These are phyloP conservation scores for Pseudocercospora crystallina DNA, from an alignment of 2,329 filamentous ascomycete genomes.

Conservation along the genomic window DNA sequence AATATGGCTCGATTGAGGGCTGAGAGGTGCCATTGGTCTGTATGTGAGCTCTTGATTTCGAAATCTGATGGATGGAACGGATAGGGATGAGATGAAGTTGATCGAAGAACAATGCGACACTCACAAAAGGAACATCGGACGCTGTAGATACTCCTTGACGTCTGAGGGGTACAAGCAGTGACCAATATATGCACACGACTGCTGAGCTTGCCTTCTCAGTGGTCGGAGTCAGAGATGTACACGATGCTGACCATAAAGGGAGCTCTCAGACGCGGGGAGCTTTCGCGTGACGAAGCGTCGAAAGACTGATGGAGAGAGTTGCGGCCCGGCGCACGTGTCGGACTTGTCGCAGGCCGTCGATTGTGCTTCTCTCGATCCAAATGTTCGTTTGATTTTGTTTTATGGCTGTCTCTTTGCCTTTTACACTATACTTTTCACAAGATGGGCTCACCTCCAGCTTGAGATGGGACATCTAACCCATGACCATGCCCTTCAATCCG, in stretches of 20 bases:
- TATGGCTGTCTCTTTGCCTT: slow-evolving; percentile 8
- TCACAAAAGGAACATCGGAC: slow-evolving; percentile 2
- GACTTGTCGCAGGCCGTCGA: neutral
- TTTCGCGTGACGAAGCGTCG: too few relatives aligned
- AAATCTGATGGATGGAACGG: neutral
- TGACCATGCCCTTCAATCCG: slow-evolving; percentile 68
- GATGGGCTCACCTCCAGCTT: slow-evolving; percentile 25
- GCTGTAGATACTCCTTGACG: neutral
- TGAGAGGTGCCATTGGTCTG: slow-evolving; percentile 28
- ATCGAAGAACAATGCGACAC: neutral
- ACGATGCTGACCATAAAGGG: slow-evolving; percentile 16
- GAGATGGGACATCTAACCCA: slow-evolving; percentile 38
- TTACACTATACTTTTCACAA: slow-evolving; percentile 20
- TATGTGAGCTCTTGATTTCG: neutral
- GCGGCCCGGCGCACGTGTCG: slow-evolving; percentile 12
- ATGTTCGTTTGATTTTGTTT: neutral
- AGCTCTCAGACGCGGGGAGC: slow-evolving; percentile 6
- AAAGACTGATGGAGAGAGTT: slow-evolving; percentile 7
- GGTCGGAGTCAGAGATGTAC: slow-evolving; percentile 11
- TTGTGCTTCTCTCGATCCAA: too few relatives aligned
- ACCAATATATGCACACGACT: slow-evolving; percentile 4
- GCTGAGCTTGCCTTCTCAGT: slow-evolving; percentile 3
- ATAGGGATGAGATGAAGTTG: neutral
- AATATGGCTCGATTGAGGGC: slow-evolving; percentile 27
- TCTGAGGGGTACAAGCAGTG: neutral